Evolutionary conservation across 1,284 basidiomycete species (phyloP).

Genomic region (Trichosporon ovoides): DNA sequence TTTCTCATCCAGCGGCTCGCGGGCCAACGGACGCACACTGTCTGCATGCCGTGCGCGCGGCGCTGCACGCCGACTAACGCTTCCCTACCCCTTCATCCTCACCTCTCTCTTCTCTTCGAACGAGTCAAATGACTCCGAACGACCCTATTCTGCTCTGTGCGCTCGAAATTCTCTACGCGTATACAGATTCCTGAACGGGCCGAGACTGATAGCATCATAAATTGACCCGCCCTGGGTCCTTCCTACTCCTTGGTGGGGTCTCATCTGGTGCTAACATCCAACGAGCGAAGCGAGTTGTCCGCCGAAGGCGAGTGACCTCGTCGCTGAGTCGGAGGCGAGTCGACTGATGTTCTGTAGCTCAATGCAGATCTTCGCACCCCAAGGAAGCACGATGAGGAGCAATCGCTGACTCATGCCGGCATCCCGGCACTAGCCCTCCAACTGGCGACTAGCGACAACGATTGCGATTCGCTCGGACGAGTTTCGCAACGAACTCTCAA

Average conservation of each 20-base stretch:
- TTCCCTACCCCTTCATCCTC: no score
- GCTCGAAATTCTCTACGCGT: constrained; percentile 18
- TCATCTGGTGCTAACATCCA: constrained; percentile 23
- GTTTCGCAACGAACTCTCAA: no score
- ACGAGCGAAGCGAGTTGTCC: no score
- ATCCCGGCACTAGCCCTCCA: no score
- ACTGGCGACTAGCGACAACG: no score
- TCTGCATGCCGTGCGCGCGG: not conserved
- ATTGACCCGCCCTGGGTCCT: constrained; percentile 22
- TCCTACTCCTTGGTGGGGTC: constrained; percentile 23
- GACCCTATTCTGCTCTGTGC: constrained; percentile 35
- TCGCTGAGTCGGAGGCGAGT: no score
- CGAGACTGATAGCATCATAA: constrained; percentile 28
- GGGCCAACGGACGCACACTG: not conserved
- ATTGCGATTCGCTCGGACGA: no score
- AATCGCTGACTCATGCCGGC: no score
- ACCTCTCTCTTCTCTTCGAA: not conserved
- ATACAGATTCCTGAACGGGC: constrained; percentile 45
- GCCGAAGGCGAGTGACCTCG: no score
- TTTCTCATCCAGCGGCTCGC: not conserved
- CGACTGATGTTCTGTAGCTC: no score
- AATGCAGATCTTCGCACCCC: no score
- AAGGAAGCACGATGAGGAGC: no score
- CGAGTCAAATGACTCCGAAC: constrained; percentile 3
- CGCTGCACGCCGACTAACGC: not conserved